These are phyloP conservation scores for Penicillium riverlandense DNA, from an alignment of 495 filamentous ascomycete genomes.

Conservation along the genomic window DNA sequence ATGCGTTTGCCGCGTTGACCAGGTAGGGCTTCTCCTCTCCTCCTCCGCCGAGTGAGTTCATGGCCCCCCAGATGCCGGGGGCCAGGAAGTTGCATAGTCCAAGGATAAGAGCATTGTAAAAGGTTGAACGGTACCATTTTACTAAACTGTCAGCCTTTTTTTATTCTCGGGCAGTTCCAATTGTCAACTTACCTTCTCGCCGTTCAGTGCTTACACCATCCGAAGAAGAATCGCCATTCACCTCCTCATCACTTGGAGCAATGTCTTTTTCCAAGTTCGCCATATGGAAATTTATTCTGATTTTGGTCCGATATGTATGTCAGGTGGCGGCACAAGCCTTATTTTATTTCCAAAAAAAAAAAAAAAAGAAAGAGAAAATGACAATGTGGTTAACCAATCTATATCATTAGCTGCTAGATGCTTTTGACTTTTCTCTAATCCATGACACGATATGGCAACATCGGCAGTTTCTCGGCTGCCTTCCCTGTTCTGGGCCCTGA, in stretches of 20 bases:
- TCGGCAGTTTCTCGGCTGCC: background rate
- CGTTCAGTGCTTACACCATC: constrained; percentile 1
- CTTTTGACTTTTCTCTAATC: too few relatives aligned
- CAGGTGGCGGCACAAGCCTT: background rate
- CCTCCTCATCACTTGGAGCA: constrained; percentile 15
- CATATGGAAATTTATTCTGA: constrained; percentile 4
- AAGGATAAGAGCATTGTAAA: constrained; percentile 57
- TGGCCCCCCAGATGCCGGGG: constrained; percentile 62
- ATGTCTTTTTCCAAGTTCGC: constrained; percentile 11
- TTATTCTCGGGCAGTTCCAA: too few relatives aligned
- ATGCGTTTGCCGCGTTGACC: constrained; percentile 61
- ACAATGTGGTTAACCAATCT: background rate
- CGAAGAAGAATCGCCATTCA: constrained; percentile 1
- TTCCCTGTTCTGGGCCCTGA: background rate
- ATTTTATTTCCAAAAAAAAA: too few relatives aligned
- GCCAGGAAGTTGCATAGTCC: constrained; percentile 57
- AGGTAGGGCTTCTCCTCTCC: constrained; percentile 55
- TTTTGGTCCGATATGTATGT: background rate
- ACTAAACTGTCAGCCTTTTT: constrained; percentile 20
- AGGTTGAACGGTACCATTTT: constrained; percentile 59
- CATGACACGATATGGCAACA: constrained; percentile 8
- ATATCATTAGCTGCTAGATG: background rate
- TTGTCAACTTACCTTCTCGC: constrained; percentile 17
- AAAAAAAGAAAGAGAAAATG: too few relatives aligned
- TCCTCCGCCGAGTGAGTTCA: constrained; percentile 63